Conservation (phyloP, 768 basidiomycete species). For the Lyophyllum atratum region DNA sequence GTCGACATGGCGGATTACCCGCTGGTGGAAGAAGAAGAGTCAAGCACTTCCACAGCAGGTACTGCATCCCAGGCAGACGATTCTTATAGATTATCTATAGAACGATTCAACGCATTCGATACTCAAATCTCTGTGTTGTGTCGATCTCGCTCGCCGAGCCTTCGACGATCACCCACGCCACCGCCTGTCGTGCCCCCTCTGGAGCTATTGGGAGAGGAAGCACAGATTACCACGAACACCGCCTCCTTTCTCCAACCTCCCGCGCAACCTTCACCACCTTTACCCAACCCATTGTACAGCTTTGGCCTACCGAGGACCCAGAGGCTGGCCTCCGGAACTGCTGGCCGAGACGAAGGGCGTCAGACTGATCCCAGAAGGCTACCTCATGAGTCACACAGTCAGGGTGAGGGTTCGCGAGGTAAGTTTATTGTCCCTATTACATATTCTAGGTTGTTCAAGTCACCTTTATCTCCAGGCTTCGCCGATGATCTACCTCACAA, state of each 20-base stretch:
- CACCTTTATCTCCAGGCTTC: too few species aligned
- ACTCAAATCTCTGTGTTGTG: constrained; percentile 52
- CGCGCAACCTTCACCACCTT: constrained; percentile 21
- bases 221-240: constrained; percentile 12
- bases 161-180: constrained; percentile 25
- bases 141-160: constrained; percentile 32
- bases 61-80: constrained; percentile 32
- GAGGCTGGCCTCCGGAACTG: constrained; percentile 5
- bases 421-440: too few species aligned
- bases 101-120: constrained; percentile 57
- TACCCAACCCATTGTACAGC: constrained; percentile 17
- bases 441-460: too few species aligned
- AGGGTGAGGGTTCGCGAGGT: too few species aligned
- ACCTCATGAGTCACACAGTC: constrained; percentile 8
- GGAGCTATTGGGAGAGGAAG: constrained; percentile 24
- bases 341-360: constrained; percentile 4
- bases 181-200: constrained; percentile 39
- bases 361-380: constrained; percentile 10
- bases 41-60: constrained; percentile 3
- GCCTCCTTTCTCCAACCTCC: constrained; percentile 26
- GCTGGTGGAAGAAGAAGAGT: constrained; percentile 20
- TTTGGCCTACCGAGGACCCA: constrained; percentile 14
- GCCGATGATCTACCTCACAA: background rate
- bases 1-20: constrained; percentile 52
- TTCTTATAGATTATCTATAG: constrained; percentile 43